Conservation (phyloP, 805 yeast genomes). For the Metschnikowia cubensis region DNA sequence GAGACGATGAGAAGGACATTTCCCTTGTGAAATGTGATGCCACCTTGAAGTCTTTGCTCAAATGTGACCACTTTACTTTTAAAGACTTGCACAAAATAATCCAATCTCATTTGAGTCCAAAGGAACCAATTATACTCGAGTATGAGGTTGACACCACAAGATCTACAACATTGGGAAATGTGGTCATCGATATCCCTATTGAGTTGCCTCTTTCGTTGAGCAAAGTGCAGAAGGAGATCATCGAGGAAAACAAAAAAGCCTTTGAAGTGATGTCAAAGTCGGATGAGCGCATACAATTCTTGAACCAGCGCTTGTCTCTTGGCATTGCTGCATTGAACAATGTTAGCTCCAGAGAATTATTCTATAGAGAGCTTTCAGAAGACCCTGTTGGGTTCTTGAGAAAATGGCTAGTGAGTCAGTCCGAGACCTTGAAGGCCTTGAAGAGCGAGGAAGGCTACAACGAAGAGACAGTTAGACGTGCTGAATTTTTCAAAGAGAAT, state of each 20-base stretch:
- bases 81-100: constrained; percentile 69
- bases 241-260: constrained; percentile 34
- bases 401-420: constrained; percentile 73
- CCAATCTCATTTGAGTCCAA: constrained; percentile 68
- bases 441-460: constrained; percentile 86
- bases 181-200: constrained; percentile 64
- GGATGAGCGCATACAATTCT: constrained; percentile 40
- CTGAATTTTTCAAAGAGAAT: constrained; percentile 75
- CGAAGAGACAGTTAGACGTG: constrained; percentile 83
- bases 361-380: constrained; percentile 67
- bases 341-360: constrained; percentile 65
- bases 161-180: constrained; percentile 76
- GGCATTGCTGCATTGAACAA: constrained; percentile 52
- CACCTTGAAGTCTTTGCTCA: constrained; percentile 42
- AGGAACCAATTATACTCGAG: constrained; percentile 74
- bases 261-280: constrained; percentile 43
- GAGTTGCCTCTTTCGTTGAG: constrained; percentile 37
- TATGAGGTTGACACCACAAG: constrained; percentile 74
- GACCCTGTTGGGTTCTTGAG: constrained; percentile 76
- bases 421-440: constrained; percentile 78
- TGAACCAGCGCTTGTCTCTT: constrained; percentile 42
- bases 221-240: constrained; percentile 35
- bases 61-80: constrained; percentile 55
- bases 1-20: constrained; percentile 30
- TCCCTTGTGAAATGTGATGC: constrained; percentile 41